Evolutionary conservation across 495 filamentous ascomycete species (phyloP), one percentile per base, ranked within the genome.

Genomic region (Penicillium dipodomyicola): DNA sequence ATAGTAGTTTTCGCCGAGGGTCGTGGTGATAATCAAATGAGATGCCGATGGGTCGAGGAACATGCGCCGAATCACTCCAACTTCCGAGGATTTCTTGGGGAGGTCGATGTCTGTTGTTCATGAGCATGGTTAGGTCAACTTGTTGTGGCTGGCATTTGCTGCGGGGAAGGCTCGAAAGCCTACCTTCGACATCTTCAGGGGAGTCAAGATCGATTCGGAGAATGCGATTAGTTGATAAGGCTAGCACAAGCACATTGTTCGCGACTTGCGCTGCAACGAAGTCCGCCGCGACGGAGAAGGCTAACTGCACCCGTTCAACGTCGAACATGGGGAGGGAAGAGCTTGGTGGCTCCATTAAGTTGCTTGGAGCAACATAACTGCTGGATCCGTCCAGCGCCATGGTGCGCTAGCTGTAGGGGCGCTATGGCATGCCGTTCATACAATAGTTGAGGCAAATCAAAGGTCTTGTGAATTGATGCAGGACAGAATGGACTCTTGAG

Each of bases 31-130:
- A 56, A 98, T 84, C 17, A 98, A 74, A 74, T 98, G 94, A 3
- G 91, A 96, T 25, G 95, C 93, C 9, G 92, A 94, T 5, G 94
- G 95, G 65, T 98, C 94, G 54, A 98, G 86, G 73, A 98, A 98
- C 84, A 97, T 89, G 71, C 87, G 88, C 48, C 89, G 88, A 64
- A 98, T 97, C 23, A 95, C 78, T 57, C 94, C 94, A 44, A 90
- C 81, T 68, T 97, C 94, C 23, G 91, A 85, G 27, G 88, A 82
- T 65, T 93, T 95, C 75, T 94, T 96, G 27, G 95, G 95, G 29
- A 98, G 87, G 68, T 97, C 95, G 68, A 97, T 96, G 73, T 98
- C 93, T 96, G 58, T 54, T 30, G 51, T 56, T 30, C 33, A 55
- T 52, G 42, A 35, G 56, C 46, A 55, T n/a, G 30, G 37, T 61